Conservation (phyloP, 2,329 filamentous ascomycete species). For the Ceratocystis harringtonii region DNA sequence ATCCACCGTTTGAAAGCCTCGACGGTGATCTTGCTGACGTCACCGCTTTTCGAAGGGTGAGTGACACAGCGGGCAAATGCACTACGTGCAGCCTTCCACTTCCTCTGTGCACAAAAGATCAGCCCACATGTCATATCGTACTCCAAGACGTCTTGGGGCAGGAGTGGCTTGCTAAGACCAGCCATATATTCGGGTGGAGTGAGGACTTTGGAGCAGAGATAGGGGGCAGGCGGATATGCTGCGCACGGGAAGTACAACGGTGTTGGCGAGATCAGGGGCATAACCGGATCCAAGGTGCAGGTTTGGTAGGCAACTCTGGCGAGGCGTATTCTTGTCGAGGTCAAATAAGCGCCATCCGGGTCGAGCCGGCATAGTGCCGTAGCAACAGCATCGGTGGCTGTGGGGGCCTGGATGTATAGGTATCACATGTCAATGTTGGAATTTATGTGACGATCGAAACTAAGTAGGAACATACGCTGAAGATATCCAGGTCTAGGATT, state of each 20-base stretch:
- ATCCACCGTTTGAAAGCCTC: constrained; percentile 91
- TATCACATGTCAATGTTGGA: not conserved
- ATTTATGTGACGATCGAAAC: not conserved
- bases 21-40: constrained; percentile 53
- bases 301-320: constrained; percentile 44
- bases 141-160: constrained; percentile 41
- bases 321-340: constrained; percentile 44
- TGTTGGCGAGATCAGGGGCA: constrained; percentile 47
- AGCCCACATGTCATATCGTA: constrained; percentile 53
- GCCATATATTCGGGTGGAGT: constrained; percentile 44
- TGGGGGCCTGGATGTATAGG: constrained; percentile 27
- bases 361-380: constrained; percentile 50
- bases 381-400: constrained; percentile 33
- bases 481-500: constrained; percentile 27
- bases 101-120: constrained; percentile 43
- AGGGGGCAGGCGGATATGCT: constrained; percentile 22
- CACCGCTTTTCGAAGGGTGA: constrained; percentile 44
- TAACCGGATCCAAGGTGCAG: constrained; percentile 36
- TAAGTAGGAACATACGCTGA: constrained; percentile 27
- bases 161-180: constrained; percentile 42
- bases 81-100: constrained; percentile 47
- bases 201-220: constrained; percentile 32
- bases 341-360: constrained; percentile 50
- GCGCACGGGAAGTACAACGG: constrained; percentile 50
- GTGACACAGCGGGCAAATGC: constrained; percentile 52